These are phyloP conservation scores for Tubosaeta brunneosetosa DNA, from an alignment of 768 basidiomycete genomes.

Conservation along the genomic window DNA sequence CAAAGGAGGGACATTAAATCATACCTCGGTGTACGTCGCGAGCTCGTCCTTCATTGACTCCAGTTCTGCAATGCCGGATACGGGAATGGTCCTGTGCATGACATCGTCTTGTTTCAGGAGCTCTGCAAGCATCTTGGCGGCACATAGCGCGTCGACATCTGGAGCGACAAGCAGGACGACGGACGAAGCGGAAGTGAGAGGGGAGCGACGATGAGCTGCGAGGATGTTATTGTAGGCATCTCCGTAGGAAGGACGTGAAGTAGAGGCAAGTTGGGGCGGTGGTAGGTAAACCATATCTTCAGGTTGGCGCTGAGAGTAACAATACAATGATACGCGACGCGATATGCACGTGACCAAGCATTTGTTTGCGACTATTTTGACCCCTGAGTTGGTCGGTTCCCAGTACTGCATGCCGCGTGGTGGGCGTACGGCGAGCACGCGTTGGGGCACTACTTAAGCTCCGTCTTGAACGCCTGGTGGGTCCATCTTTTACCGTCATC, in stretches of 20 bases:
- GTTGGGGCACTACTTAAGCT: slow-evolving; percentile 27
- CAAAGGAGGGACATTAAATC: slow-evolving; percentile 6
- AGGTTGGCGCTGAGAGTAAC: background rate
- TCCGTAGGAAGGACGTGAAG: slow-evolving; percentile 58
- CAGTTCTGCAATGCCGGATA: slow-evolving; percentile 79
- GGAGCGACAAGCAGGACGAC: slow-evolving; percentile 84
- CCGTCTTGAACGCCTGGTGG: slow-evolving; percentile 3
- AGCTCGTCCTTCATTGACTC: slow-evolving; percentile 64
- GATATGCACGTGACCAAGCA: slow-evolving; percentile 6
- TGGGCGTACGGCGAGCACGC: slow-evolving; percentile 26
- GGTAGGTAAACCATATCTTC: slow-evolving; percentile 63
- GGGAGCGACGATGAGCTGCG: slow-evolving; percentile 65
- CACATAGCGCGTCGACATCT: slow-evolving; percentile 90
- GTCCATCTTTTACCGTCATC: slow-evolving; percentile 24
- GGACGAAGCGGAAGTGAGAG: slow-evolving; percentile 74
- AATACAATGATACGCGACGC: background rate
- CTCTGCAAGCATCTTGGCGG: slow-evolving; percentile 82
- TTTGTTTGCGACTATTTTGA: slow-evolving; percentile 18
- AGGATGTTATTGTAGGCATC: slow-evolving; percentile 72
- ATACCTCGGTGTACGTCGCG: slow-evolving; percentile 61
- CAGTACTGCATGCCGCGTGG: slow-evolving; percentile 18
- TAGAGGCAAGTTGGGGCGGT: slow-evolving; percentile 63
- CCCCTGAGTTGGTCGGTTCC: slow-evolving; percentile 13
- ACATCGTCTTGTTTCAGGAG: slow-evolving; percentile 93
- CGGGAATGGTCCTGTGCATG: slow-evolving; percentile 83